A percentile compares a stretch with the other conserved stretches of the same genome.
Conservation (phyloP, 495 filamentous ascomycete genomes). For the Daldinia loculata region DNA sequence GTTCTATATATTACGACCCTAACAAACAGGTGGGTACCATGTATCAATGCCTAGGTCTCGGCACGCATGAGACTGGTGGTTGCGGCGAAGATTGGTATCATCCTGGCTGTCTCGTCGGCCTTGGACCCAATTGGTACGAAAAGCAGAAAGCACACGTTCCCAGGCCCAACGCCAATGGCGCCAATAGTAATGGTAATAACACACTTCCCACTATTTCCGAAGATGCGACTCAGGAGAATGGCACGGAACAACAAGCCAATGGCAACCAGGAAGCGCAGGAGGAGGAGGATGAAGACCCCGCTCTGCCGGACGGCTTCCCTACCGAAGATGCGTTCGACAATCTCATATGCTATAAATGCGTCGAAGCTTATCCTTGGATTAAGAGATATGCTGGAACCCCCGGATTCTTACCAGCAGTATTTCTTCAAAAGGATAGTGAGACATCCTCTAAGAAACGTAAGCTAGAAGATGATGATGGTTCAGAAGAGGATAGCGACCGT, state of each 20-base stretch:
- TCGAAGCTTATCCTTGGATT: slow-evolving; percentile 90
- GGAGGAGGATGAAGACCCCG: slow-evolving; percentile 58
- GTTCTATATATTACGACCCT: slow-evolving; percentile 83
- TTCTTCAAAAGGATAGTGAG: slow-evolving; percentile 39
- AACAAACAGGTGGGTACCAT: slow-evolving; percentile 94
- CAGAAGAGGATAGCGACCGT: slow-evolving; percentile 49
- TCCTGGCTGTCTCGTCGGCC: slow-evolving; percentile 88
- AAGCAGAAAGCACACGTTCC: slow-evolving; percentile 23
- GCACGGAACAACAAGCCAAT: slow-evolving; percentile 32
- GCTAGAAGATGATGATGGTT: slow-evolving; percentile 66
- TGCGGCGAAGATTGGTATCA: slow-evolving; percentile 99
- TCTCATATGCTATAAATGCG: slow-evolving; percentile 94
- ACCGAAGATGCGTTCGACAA: slow-evolving; percentile 85
- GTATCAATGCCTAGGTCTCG: slow-evolving; percentile 95
- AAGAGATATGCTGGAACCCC: slow-evolving; percentile 84
- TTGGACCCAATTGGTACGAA: slow-evolving; percentile 67
- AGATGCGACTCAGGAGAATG: slow-evolving; percentile 34
- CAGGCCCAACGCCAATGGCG: slow-evolving; percentile 22
- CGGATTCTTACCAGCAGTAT: slow-evolving; percentile 82
- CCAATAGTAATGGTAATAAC: slow-evolving; percentile 18
- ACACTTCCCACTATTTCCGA: slow-evolving; percentile 53
- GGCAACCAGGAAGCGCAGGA: slow-evolving; percentile 41
- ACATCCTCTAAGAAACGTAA: slow-evolving; percentile 76
- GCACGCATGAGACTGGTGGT: slow-evolving; percentile 77
- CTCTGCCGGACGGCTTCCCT: slow-evolving; percentile 84